These are phyloP conservation scores for Choanephora cucurbitarum DNA, from an alignment of 371 early-diverging fungal genomes.

Conservation along the genomic window DNA sequence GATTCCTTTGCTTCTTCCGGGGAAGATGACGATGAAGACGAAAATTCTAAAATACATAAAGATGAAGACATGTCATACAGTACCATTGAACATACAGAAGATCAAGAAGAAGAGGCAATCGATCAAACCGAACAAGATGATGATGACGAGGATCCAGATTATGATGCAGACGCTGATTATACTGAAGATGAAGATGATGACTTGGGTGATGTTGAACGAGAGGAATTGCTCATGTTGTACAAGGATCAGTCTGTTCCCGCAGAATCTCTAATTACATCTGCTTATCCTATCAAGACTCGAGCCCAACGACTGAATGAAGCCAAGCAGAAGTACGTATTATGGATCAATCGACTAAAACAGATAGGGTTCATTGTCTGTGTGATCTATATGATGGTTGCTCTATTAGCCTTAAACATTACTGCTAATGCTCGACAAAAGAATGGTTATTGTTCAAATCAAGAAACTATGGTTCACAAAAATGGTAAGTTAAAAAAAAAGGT, in stretches of 20 bases:
- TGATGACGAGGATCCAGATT: conserved; percentile 11
- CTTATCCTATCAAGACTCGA: conserved; percentile 6
- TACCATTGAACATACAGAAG: background rate
- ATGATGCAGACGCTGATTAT: conserved; percentile 7
- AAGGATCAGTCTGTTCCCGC: conserved; percentile 18
- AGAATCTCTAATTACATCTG: conserved; percentile 3
- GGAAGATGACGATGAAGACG: conserved; percentile 6
- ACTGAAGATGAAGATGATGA: conserved; percentile 15
- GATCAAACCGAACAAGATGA: background rate
- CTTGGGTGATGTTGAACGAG: conserved; percentile 8
- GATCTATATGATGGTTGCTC: background rate
- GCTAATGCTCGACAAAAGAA: conserved; percentile 16
- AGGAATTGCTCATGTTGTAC: conserved; percentile 12
- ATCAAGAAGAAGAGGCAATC: conserved; percentile 2
- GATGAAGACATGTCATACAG: background rate
- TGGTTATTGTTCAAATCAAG: conserved; percentile 16
- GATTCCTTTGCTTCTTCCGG: conserved; percentile 19
- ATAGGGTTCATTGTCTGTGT: background rate
- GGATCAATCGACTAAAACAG: conserved; percentile 8
- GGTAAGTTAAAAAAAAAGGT: background rate
- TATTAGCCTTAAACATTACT: conserved; percentile 7
- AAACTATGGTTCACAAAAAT: background rate
- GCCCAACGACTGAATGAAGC: conserved; percentile 5
- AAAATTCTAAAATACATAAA: conserved; percentile 1
- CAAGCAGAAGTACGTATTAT: background rate